A percentile compares a stretch with the other conserved stretches of the same genome.
Conservation (phyloP, 225 moss, liverwort and hornwort species). For the Thuidium tamariscinum region DNA sequence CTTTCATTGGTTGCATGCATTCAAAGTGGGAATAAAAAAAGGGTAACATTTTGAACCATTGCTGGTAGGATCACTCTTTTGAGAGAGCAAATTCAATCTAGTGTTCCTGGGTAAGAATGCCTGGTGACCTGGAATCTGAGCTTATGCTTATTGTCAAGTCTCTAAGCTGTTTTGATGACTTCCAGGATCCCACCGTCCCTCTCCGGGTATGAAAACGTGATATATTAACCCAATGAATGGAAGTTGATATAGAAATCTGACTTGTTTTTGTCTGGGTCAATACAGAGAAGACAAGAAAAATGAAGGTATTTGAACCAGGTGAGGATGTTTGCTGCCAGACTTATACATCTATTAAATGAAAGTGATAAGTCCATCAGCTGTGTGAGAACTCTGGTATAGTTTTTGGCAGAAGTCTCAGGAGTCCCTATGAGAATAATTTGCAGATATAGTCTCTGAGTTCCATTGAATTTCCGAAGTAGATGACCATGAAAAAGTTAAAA, state of each 20-base stretch:
- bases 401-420: not conserved
- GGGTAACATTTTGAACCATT: not conserved
- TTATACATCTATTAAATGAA: not conserved
- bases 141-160: not conserved
- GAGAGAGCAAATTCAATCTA: not conserved
- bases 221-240: not conserved
- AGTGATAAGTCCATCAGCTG: not conserved
- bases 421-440: not conserved
- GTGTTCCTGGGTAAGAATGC: not conserved
- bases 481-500: not conserved
- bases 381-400: not conserved
- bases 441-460: not conserved
- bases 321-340: not conserved
- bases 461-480: not conserved
- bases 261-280: not conserved
- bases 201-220: not conserved
- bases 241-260: not conserved
- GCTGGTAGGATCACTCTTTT: not conserved
- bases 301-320: constrained; percentile 32
- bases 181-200: not conserved
- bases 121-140: not conserved
- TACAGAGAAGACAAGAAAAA: constrained; percentile 16
- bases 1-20: not conserved
- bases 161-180: not conserved
- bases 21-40: not conserved